A percentile compares a stretch with the other conserved stretches of the same genome.
Conservation (phyloP, 352 stramenopile species). For the Phytophthora macrochlamydospora region DNA sequence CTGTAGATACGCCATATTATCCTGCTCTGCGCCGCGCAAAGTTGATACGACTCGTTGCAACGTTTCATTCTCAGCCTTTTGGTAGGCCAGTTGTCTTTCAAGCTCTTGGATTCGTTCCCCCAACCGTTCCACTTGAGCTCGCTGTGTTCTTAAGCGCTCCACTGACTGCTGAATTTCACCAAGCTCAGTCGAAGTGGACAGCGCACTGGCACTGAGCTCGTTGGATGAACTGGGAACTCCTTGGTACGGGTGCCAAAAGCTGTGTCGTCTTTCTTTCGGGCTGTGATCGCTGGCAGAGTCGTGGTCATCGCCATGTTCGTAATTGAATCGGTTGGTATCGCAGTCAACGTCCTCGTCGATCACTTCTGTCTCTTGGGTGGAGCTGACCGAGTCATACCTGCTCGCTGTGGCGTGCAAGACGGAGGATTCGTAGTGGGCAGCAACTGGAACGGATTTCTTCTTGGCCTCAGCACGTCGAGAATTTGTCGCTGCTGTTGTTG, state of each 20-base stretch:
- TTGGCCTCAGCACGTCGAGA: conserved; percentile 1
- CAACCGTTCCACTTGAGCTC: conserved; percentile 59
- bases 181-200: conserved; percentile 28
- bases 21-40: conserved; percentile 47
- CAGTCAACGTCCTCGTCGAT: neutral
- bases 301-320: neutral
- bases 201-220: conserved; percentile 4
- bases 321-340: neutral
- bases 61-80: conserved; percentile 48
- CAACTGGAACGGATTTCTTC: neutral
- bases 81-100: conserved; percentile 34
- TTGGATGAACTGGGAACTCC: conserved; percentile 6
- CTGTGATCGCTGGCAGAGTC: conserved; percentile 7
- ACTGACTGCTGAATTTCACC: conserved; percentile 64
- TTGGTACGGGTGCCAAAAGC: conserved; percentile 4
- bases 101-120: conserved; percentile 46
- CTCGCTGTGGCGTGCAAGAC: neutral
- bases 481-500: neutral
- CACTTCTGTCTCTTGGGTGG: neutral
- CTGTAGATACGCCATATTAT: conserved; percentile 61
- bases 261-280: neutral
- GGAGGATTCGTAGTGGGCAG: neutral
- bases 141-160: conserved; percentile 52
- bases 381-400: neutral
- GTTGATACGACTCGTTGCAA: conserved; percentile 45